These are phyloP conservation scores for Debaryomycetaceae sp. DNA, from an alignment of 1,139 yeast genomes.

Conservation along the genomic window DNA sequence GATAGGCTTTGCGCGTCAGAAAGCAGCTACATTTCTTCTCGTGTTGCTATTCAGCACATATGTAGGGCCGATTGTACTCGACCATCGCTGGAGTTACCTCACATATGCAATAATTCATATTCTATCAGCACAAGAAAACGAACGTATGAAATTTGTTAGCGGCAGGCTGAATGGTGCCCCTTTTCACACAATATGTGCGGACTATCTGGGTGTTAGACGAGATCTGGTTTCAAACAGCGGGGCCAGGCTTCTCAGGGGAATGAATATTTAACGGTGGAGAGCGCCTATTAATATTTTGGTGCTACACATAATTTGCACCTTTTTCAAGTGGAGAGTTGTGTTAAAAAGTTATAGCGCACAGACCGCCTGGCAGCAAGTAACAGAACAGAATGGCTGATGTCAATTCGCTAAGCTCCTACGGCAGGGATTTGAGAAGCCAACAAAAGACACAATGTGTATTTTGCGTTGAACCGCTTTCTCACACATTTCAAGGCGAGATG, in stretches of 20 bases:
- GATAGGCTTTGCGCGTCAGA: too few species aligned
- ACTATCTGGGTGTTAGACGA: not conserved
- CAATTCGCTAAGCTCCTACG: not conserved
- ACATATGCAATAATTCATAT: not conserved
- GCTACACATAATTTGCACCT: not conserved
- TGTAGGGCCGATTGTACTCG: not conserved
- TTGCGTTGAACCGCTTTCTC: slow-evolving; percentile 22
- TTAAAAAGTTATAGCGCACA: too few species aligned
- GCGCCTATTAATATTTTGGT: not conserved
- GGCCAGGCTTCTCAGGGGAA: not conserved
- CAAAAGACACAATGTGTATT: slow-evolving; percentile 19
- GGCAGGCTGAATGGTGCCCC: not conserved
- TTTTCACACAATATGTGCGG: not conserved
- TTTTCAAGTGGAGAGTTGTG: too few species aligned
- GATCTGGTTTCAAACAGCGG: not conserved
- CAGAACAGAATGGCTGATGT: not conserved
- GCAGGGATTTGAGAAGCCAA: not conserved
- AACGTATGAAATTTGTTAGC: not conserved
- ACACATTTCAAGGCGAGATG: slow-evolving; percentile 17
- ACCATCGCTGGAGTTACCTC: not conserved
- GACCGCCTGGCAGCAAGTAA: not conserved
- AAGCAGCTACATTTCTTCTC: not conserved
- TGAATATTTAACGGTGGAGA: not conserved
- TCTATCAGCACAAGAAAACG: not conserved
- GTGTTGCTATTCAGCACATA: not conserved